A percentile compares a stretch with the other conserved stretches of the same genome.
These are phyloP conservation scores for Hansenula lynferdii DNA, from an alignment of 1,139 yeast species.

Conservation along the genomic window DNA sequence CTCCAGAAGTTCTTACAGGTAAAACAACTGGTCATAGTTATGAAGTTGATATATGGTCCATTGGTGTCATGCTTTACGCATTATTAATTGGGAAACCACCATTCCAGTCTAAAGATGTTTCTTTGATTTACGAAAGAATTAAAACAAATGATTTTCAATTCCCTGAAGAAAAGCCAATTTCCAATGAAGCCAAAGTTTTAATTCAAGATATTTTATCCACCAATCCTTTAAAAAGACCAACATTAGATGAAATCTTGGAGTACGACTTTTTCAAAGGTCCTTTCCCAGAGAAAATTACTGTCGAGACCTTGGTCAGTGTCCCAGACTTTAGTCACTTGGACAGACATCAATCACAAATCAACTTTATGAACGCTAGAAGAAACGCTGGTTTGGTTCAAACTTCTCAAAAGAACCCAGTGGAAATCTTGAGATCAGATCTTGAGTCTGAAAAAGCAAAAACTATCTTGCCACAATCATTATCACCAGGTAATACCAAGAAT, in stretches of 20 bases:
- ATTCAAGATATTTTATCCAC: conserved; percentile 69
- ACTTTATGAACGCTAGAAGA: conserved; percentile 64
- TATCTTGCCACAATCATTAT: conserved; percentile 80
- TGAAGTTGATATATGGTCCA: conserved; percentile 96
- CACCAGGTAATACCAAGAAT: conserved; percentile 87
- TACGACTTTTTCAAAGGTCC: conserved; percentile 85
- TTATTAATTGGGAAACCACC: conserved; percentile 93
- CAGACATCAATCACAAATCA: conserved; percentile 59
- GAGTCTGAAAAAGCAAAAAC: conserved; percentile 66
- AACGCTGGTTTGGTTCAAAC: conserved; percentile 56
- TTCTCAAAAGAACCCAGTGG: conserved; percentile 55
- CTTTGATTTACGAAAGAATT: conserved; percentile 88
- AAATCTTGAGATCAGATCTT: conserved; percentile 64
- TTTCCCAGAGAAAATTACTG: conserved; percentile 72
- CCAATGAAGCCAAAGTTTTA: conserved; percentile 66
- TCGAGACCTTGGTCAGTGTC: conserved; percentile 54
- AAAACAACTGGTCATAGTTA: conserved; percentile 85
- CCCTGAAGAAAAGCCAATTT: conserved; percentile 69
- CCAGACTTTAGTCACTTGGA: conserved; percentile 43
- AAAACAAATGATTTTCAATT: conserved; percentile 76
- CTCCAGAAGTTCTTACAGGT: conserved; percentile 93
- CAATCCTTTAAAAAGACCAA: conserved; percentile 80
- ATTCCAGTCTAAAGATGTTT: conserved; percentile 93
- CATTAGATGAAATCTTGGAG: conserved; percentile 70
- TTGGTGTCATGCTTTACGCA: conserved; percentile 94